phyloP scores from a whole-genome alignment of 2,329 filamentous ascomycete species.

The Alternaria postmessia region DNA sequence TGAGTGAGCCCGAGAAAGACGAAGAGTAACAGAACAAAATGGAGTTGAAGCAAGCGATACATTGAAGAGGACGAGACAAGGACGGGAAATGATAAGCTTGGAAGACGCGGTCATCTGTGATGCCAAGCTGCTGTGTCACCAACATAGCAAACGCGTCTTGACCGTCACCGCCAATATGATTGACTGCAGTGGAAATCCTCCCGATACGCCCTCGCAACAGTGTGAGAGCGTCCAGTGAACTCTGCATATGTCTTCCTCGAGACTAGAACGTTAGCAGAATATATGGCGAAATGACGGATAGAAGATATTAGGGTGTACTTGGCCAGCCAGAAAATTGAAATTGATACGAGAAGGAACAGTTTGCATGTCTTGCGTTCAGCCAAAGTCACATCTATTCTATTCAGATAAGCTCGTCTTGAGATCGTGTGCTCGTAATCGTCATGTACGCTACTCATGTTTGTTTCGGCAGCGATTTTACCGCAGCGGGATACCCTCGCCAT shows the following conservation, averaged over 20 bases:
- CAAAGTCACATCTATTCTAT: neutral
- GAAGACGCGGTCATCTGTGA: neutral
- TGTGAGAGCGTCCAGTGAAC: neutral
- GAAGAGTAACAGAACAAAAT: neutral
- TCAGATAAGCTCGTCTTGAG: neutral
- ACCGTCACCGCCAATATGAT: neutral
- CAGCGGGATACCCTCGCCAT: slow-evolving; percentile 16
- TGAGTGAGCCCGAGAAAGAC: neutral
- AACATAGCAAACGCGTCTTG: neutral
- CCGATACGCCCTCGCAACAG: neutral
- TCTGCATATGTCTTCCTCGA: neutral
- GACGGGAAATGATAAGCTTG: neutral
- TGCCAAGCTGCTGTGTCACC: neutral
- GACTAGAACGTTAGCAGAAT: neutral
- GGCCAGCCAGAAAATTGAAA: neutral
- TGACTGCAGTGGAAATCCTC: neutral
- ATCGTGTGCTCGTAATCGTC: neutral
- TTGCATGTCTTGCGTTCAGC: neutral
- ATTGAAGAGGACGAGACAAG: neutral
- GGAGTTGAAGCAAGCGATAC: neutral
- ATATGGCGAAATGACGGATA: neutral
- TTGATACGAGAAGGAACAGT: neutral
- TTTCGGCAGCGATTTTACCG: neutral
- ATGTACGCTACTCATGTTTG: too few species aligned
- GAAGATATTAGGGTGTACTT: neutral